These are phyloP conservation scores for Tetracladium setigerum DNA, from an alignment of 495 filamentous ascomycete species.

Conservation along the genomic window DNA sequence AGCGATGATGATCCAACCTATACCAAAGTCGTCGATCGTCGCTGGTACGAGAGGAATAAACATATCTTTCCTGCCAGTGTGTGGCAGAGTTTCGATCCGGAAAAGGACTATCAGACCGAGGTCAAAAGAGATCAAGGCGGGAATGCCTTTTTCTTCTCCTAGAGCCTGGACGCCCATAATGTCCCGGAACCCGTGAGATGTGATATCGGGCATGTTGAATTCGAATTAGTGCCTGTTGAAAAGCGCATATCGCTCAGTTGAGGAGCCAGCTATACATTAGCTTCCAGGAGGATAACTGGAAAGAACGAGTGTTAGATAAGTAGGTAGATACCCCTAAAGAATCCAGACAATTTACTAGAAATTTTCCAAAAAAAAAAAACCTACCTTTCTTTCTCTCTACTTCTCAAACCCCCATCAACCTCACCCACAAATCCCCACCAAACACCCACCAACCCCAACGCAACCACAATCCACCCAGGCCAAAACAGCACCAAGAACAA, in stretches of 20 bases:
- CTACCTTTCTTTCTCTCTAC: no score
- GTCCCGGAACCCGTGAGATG: no score
- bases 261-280: no score
- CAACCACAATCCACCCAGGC: conserved; percentile 19
- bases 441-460: not conserved
- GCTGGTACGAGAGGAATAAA: conserved; percentile 97
- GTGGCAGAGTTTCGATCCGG: conserved; percentile 92
- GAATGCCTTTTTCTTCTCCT: conserved; percentile 88
- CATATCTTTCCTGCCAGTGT: conserved; percentile 95
- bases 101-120: conserved; percentile 74
- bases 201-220: no score
- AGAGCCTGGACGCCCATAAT: no score
- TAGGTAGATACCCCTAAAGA: not conserved
- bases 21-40: conserved; percentile 91
- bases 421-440: conserved; percentile 9
- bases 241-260: no score
- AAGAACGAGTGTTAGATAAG: no score
- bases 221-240: no score
- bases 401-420: not conserved
- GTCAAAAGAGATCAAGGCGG: conserved; percentile 77
- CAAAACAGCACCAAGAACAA: conserved; percentile 14
- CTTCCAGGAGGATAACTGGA: no score
- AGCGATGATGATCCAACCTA: conserved; percentile 67
- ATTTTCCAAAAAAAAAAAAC: not conserved
- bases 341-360: not conserved